Evolutionary conservation across 176 grass and related monocot genomes (phyloP).

Genomic region (Triticum monococcum): DNA sequence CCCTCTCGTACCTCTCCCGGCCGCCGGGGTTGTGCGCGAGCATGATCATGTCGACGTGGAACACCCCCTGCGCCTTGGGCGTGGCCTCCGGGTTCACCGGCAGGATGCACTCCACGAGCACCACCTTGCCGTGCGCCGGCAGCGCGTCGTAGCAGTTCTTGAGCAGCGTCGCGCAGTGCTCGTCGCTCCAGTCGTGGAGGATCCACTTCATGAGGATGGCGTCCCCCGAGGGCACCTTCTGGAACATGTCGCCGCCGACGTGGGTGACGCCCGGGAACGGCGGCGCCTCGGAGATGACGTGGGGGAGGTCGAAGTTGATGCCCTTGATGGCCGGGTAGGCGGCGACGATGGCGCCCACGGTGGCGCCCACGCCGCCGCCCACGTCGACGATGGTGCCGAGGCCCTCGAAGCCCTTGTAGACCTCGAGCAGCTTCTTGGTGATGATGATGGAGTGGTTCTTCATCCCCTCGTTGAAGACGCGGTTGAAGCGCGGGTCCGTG

Average conservation of each 20-base stretch:
- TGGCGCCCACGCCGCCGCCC: conserved; percentile 90
- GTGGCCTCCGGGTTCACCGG: conserved; percentile 57
- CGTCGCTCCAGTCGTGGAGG: conserved; percentile 94
- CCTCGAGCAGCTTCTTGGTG: conserved; percentile 82
- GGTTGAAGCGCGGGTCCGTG: conserved; percentile 80
- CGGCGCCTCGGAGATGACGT: conserved; percentile 93
- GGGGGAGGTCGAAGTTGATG: conserved; percentile 89
- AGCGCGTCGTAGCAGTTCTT: conserved; percentile 93
- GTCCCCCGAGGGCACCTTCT: conserved; percentile 58
- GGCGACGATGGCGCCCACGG: conserved; percentile 61
- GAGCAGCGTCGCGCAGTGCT: conserved; percentile 66
- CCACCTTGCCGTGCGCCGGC: conserved; percentile 72
- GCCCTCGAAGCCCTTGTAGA: conserved; percentile 70
- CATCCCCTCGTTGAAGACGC: conserved; percentile 98
- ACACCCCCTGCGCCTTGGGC: conserved; percentile 63
- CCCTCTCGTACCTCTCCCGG: conserved; percentile 75
- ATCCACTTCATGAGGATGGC: conserved; percentile 99
- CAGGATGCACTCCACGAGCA: conserved; percentile 72
- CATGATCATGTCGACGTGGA: conserved; percentile 90
- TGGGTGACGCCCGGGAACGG: conserved; percentile 72
- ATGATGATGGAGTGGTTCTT: conserved; percentile 86
- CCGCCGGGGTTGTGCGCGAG: conserved; percentile 94
- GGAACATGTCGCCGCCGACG: conserved; percentile 90
- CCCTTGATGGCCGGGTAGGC: conserved; percentile 48
- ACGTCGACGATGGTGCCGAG: conserved; percentile 70